A percentile compares a stretch with the other conserved stretches of the same genome.
These are phyloP conservation scores for Fusarium devonianum DNA, from an alignment of 2,329 filamentous ascomycete species.

Conservation along the genomic window DNA sequence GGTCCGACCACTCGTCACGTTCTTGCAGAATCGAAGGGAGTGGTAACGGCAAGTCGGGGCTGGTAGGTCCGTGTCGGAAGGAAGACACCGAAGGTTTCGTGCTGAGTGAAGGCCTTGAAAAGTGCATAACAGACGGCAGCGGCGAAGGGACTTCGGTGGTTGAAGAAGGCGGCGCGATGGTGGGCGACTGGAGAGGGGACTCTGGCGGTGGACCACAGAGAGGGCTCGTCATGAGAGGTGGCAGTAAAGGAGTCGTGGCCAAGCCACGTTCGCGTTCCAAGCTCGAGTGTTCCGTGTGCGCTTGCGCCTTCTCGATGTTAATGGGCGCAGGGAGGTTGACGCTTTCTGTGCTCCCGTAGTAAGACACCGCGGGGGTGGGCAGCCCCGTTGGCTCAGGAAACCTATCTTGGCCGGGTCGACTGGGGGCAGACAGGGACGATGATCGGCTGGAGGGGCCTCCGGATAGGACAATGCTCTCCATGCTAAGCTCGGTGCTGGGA, in stretches of 20 bases:
- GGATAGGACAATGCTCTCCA: conserved; percentile 76
- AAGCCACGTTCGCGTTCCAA: conserved; percentile 66
- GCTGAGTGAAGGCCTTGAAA: conserved; percentile 70
- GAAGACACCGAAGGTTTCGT: conserved; percentile 80
- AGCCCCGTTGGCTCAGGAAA: conserved; percentile 62
- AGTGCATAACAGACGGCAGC: conserved; percentile 56
- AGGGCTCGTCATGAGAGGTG: conserved; percentile 75
- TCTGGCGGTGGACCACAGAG: conserved; percentile 65
- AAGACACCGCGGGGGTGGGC: conserved; percentile 68
- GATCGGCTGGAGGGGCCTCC: conserved; percentile 76
- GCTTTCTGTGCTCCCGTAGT: conserved; percentile 66
- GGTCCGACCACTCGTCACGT: conserved; percentile 82
- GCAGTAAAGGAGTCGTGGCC: conserved; percentile 83
- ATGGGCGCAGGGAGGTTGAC: conserved; percentile 58
- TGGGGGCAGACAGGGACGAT: conserved; percentile 75
- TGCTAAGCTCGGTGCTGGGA: conserved; percentile 81
- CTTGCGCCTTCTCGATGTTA: conserved; percentile 40
- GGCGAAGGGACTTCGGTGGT: conserved; percentile 51
- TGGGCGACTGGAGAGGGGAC: conserved; percentile 87
- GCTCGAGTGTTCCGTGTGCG: conserved; percentile 52
- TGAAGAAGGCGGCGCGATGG: conserved; percentile 65
- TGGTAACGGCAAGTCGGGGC: conserved; percentile 61
- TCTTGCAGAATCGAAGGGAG: conserved; percentile 72
- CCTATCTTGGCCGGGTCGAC: conserved; percentile 54
- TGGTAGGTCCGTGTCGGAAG: conserved; percentile 69